A percentile compares a stretch with the other conserved stretches of the same genome.
These are phyloP conservation scores for Penicillium flavigenum DNA, from an alignment of 495 filamentous ascomycete genomes.

Conservation along the genomic window DNA sequence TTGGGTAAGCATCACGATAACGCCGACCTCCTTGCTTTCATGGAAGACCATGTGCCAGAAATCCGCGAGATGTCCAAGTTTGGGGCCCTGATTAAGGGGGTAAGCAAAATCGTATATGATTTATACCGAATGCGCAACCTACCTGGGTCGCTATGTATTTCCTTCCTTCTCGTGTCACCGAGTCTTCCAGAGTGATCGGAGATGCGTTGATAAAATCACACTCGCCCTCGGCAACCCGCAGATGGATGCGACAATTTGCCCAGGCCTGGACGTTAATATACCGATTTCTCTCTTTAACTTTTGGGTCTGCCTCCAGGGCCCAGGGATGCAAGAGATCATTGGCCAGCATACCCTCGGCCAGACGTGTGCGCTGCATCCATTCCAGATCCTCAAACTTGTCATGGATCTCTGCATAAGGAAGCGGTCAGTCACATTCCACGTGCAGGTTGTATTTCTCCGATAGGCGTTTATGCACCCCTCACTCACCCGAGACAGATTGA, in stretches of 20 bases:
- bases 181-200: slow-evolving; percentile 68
- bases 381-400: slow-evolving; percentile 51
- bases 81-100: slow-evolving; percentile 67
- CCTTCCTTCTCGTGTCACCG: slow-evolving; percentile 48
- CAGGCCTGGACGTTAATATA: slow-evolving; percentile 86
- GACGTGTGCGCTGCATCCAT: slow-evolving; percentile 44
- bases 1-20: slow-evolving; percentile 95
- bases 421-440: slow-evolving; percentile 28
- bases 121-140: slow-evolving; percentile 25
- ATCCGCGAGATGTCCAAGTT: slow-evolving; percentile 63
- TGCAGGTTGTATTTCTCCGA: slow-evolving; percentile 25
- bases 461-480: slow-evolving; percentile 21
- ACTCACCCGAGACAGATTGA: slow-evolving; percentile 44
- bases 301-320: slow-evolving; percentile 52
- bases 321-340: slow-evolving; percentile 45
- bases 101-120: neutral
- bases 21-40: slow-evolving; percentile 71
- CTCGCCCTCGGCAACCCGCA: slow-evolving; percentile 74
- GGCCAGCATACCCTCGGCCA: slow-evolving; percentile 36
- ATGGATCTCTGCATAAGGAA: slow-evolving; percentile 39
- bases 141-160: slow-evolving; percentile 70
- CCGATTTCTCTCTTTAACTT: slow-evolving; percentile 64
- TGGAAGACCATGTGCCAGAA: slow-evolving; percentile 97
- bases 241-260: slow-evolving; percentile 78
- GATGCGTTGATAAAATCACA: slow-evolving; percentile 97